A percentile compares a stretch with the other conserved stretches of the same genome.
Evolutionary conservation across 2,329 filamentous ascomycete genomes (phyloP).

Genomic region (Fusarium succisae): DNA sequence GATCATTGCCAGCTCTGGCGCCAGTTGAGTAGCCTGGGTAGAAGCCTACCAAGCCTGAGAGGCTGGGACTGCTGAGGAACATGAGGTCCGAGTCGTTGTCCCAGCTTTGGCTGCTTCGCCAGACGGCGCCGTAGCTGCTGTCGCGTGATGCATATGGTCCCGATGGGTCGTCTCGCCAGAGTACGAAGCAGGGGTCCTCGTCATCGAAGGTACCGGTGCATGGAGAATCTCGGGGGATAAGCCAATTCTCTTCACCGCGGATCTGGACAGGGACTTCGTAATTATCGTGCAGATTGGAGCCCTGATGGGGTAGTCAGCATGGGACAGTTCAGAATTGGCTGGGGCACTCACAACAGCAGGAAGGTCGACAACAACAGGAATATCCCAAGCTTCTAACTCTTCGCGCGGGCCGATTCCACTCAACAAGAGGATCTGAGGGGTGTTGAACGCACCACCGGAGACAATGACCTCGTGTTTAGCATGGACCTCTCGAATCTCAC

Average conservation of each 20-base stretch:
- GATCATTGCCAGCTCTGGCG: background rate
- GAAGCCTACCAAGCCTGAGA: background rate
- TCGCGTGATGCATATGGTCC: constrained; percentile 1
- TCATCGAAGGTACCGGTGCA: background rate
- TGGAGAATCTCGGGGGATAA: background rate
- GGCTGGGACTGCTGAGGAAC: background rate
- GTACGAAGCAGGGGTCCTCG: background rate
- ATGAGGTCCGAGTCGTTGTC: background rate
- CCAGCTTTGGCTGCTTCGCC: background rate
- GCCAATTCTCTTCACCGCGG: background rate
- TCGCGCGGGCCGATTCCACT: background rate
- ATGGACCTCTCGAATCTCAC: background rate
- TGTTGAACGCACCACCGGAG: background rate
- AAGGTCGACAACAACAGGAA: background rate
- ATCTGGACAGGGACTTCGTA: constrained; percentile 1
- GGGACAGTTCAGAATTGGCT: fast-evolving
- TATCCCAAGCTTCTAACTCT: background rate
- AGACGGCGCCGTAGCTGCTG: background rate
- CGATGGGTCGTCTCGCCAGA: background rate
- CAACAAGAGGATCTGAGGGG: background rate
- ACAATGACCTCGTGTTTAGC: constrained; percentile 3
- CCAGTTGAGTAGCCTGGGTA: background rate
- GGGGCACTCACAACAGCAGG: background rate
- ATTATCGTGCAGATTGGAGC: background rate
- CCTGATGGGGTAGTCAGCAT: fast-evolving